Evolutionary conservation across 345 rosid species (phyloP).

Genomic region (Punica granatum): DNA sequence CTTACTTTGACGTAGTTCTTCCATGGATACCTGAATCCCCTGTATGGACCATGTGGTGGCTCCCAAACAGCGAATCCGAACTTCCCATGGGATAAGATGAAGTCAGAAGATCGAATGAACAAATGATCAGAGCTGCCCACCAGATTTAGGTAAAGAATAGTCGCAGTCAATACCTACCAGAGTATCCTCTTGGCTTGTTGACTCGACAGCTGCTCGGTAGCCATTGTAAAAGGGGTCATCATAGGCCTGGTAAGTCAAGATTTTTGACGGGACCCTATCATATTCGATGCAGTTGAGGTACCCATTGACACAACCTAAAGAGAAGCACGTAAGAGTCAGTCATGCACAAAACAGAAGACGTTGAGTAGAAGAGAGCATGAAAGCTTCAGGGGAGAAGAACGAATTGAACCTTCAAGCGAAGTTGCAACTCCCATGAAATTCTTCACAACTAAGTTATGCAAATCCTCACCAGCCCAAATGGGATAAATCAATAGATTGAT

Average conservation of each 20-base stretch:
- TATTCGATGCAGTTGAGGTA: constrained; percentile 70
- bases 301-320: constrained; percentile 60
- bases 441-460: constrained; percentile 75
- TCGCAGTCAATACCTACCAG: constrained; percentile 38
- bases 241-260: constrained; percentile 80
- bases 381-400: not conserved
- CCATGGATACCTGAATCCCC: constrained; percentile 75
- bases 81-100: constrained; percentile 27
- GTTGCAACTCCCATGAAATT: constrained; percentile 76
- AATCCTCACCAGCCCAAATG: constrained; percentile 98
- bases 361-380: not conserved
- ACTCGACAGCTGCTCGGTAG: constrained; percentile 84
- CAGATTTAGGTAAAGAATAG: constrained; percentile 6
- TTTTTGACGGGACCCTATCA: constrained; percentile 73
- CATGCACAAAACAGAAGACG: constrained; percentile 4
- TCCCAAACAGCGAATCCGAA: constrained; percentile 92
- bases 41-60: constrained; percentile 97
- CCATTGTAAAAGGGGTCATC: constrained; percentile 83
- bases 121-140: not conserved
- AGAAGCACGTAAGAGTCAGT: constrained; percentile 15
- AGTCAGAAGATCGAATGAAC: not conserved
- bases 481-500: constrained; percentile 85
- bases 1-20: constrained; percentile 77
- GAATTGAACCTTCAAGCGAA: constrained; percentile 70
- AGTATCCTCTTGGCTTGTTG: constrained; percentile 86